Base-by-base conservation (phyloP, 495 filamentous ascomycete species). In the Echria macrotheca region DNA sequence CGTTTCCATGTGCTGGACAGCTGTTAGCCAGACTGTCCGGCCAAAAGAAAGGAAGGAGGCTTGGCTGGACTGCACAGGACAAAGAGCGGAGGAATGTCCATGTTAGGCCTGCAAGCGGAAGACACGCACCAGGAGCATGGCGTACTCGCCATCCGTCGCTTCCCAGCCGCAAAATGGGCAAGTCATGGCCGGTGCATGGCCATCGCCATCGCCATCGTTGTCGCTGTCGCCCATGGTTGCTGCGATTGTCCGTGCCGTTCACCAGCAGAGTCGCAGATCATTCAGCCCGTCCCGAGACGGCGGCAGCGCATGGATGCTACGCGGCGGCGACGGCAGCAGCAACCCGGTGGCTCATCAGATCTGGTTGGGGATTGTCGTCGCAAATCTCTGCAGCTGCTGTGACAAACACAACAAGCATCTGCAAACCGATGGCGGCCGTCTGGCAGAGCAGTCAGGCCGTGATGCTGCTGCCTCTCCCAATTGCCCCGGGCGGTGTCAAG, bases 1-100 rank as follows among this genome's bases (percentile, higher is more conserved):
- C 25, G 72, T 68, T 52, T 85, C 82, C 53, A 85, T 69, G 56
- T 85, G 82, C 58, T 74, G 36, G 18, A 29, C 32, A 15, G n/a
- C 35, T 17, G 35, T 37, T 37, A 37, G 35, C 35, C n/a, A n/a
- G 14, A n/a, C 4, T 14, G 22, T 2, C 49, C 44, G 7, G 17
- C 39, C 19, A 22, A 23, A 19, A 14, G 14, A 4, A 18, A n/a
- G 28, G 33, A 38, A 9, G 22, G 11, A 0, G 23, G 7, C 6
- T 24, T 23, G 42, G 26, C n/a, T 12, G 19, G 24, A 14, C 31
- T 26, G 46, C 32, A 26, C 4, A 5, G 35, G 19, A 18, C 12
- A 22, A 38, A 39, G 35, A 28, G 24, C 21, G 17, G 9, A 25
- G 24, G 32, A n/a, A 14, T 19, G 18, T 11, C 41, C 24, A 9